Evolutionary conservation across 1,284 basidiomycete species (phyloP).

Genomic region (Lignosus rhinocerotis): DNA sequence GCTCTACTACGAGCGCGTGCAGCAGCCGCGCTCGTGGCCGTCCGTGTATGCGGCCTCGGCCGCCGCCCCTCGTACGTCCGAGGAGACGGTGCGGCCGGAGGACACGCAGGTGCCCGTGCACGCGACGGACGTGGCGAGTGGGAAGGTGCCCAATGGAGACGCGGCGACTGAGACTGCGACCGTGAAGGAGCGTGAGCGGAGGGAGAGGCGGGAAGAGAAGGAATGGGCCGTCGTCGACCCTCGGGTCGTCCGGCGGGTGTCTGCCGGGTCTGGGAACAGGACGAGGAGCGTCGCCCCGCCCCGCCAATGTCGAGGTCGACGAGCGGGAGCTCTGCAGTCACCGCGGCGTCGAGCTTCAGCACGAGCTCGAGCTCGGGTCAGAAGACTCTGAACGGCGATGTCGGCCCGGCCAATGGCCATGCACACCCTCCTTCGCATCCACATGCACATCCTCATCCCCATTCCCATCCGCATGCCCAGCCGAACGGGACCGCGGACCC

Average conservation of each 20-base stretch:
- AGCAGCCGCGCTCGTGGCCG: slow-evolving; percentile 33
- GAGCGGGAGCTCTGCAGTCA: slow-evolving; percentile 9
- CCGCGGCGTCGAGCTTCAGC: neutral
- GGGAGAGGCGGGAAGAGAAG: slow-evolving; percentile 11
- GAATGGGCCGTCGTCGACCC: slow-evolving; percentile 40
- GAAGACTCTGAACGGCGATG: slow-evolving; percentile 7
- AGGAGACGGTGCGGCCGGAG: slow-evolving; percentile 62
- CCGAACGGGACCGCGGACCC: slow-evolving; percentile 10
- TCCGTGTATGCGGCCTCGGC: slow-evolving; percentile 9
- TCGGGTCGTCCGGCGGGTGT: slow-evolving; percentile 59
- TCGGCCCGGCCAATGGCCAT: slow-evolving; percentile 2
- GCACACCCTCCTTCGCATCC: neutral
- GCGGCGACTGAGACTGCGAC: neutral
- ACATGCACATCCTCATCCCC: neutral
- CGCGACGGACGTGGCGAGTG: neutral
- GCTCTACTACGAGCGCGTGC: slow-evolving; percentile 86
- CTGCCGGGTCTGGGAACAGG: slow-evolving; percentile 39
- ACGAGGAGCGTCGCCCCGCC: slow-evolving; percentile 27
- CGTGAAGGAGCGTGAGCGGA: slow-evolving; percentile 2
- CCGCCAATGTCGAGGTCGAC: slow-evolving; percentile 17
- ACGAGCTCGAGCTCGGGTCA: neutral
- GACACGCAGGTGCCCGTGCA: neutral
- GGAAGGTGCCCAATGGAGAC: slow-evolving; percentile 5
- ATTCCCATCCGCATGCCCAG: slow-evolving; percentile 1
- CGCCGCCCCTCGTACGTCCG: slow-evolving; percentile 33